A percentile compares a stretch with the other conserved stretches of the same genome.
Conservation (phyloP, 192 early-diverging fungal species). For the Gaertneriomyces sp. region DNA sequence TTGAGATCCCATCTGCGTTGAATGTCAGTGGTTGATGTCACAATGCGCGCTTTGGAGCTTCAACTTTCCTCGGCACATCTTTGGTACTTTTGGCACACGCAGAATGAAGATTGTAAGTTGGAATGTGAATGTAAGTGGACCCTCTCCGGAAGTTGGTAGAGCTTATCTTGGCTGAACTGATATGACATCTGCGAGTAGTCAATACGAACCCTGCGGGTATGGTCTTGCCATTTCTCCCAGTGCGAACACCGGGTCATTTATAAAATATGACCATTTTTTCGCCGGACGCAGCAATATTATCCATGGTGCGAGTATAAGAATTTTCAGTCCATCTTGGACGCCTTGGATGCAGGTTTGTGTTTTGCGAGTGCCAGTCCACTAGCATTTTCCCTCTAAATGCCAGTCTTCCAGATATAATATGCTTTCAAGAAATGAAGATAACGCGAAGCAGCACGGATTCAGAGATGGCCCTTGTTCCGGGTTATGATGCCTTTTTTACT, state of each 20-base stretch:
- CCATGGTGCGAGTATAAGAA: constrained; percentile 27
- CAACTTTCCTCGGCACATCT: too few species aligned
- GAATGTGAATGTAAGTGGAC: constrained; percentile 43
- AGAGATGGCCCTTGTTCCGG: constrained; percentile 59
- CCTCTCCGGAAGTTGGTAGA: neutral
- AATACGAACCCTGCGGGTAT: constrained; percentile 25
- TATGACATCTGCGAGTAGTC: neutral
- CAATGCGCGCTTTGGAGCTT: too few species aligned
- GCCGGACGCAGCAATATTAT: constrained; percentile 20
- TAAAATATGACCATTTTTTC: neutral
- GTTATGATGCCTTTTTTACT: constrained; percentile 72
- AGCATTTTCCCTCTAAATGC: neutral
- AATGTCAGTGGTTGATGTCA: too few species aligned
- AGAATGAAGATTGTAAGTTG: constrained; percentile 39
- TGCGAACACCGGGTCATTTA: neutral
- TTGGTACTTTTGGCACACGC: too few species aligned
- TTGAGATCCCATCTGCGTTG: too few species aligned
- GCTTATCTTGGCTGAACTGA: neutral
- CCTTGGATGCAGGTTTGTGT: constrained; percentile 22
- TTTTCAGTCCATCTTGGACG: constrained; percentile 16
- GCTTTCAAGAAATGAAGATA: constrained; percentile 79
- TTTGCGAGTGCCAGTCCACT: neutral
- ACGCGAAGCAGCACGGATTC: constrained; percentile 52
- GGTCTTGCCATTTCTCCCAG: neutral
- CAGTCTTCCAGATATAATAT: constrained; percentile 53